Conservation (phyloP, 1,284 basidiomycete species). For the Microstroma glucosiphilum region DNA sequence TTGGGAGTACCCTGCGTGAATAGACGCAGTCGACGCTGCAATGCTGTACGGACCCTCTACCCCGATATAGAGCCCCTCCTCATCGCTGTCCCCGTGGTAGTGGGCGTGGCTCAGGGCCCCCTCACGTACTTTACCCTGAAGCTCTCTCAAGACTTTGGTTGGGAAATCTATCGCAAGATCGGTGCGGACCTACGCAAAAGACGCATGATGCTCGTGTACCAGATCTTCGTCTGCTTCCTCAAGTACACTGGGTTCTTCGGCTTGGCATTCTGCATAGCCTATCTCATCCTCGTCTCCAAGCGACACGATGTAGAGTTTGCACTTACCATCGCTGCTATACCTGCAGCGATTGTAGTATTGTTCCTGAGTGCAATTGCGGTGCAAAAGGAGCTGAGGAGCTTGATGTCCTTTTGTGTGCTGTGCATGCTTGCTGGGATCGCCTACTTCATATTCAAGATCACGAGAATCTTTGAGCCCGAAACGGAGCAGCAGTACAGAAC, state of each 20-base stretch:
- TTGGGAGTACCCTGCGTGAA: slow-evolving; percentile 23
- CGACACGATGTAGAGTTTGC: slow-evolving; percentile 31
- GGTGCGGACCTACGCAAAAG: slow-evolving; percentile 33
- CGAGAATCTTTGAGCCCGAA: slow-evolving; percentile 30
- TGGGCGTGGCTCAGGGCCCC: slow-evolving; percentile 29
- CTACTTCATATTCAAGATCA: slow-evolving; percentile 29
- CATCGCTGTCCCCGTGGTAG: slow-evolving; percentile 32
- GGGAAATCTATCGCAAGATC: slow-evolving; percentile 42
- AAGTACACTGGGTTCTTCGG: slow-evolving; percentile 45
- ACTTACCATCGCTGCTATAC: slow-evolving; percentile 40
- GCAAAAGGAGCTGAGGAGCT: slow-evolving; percentile 25
- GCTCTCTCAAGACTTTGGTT: slow-evolving; percentile 41
- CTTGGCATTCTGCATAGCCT: slow-evolving; percentile 29
- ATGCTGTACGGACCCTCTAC: slow-evolving; percentile 19
- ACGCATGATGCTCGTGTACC: slow-evolving; percentile 36
- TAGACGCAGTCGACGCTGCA: slow-evolving; percentile 17
- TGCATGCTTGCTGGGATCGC: slow-evolving; percentile 30
- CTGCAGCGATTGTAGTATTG: slow-evolving; percentile 28
- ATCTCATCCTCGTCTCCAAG: slow-evolving; percentile 36
- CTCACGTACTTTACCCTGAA: slow-evolving; percentile 24
- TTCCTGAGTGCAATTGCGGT: slow-evolving; percentile 35
- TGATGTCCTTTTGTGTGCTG: slow-evolving; percentile 33
- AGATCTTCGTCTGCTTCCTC: slow-evolving; percentile 40
- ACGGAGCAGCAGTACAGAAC: slow-evolving; percentile 28
- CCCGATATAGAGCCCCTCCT: slow-evolving; percentile 25